Base-by-base conservation (phyloP, 306 rosid species). In the Cucumis cinereus region DNA sequence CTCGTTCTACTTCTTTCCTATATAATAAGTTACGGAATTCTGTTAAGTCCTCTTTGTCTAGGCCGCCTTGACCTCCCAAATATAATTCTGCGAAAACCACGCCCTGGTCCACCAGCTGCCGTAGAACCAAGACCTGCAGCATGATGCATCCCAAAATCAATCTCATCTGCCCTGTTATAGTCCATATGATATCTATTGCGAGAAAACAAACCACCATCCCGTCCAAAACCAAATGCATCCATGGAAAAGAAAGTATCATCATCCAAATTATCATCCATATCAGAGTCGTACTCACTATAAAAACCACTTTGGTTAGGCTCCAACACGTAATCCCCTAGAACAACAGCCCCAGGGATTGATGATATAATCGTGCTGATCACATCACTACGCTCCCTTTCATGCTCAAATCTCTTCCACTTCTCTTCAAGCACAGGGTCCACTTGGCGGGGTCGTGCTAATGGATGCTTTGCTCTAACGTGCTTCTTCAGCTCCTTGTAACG, bases 291-390 rank as follows among this genome's bases (percentile, higher is more conserved):
- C 70, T 87, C 97, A 41, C 90, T 85, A 64, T 82, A 90, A 49
- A 89, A 82, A 24, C 80, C 80, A 47, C 61, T 77, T 54, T 80
- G 83, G 83, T 84, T 88, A 56, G 99, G 99, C 84, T 95, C 98
- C 16, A 95, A 80, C 78, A 95, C 97, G 64, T 90, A 95, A 84
- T 95, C 99, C 75, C 99, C 98, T 41, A 95, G 79, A 33, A 95
- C 91, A 86, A 89, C 86, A 35, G 99, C 95, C 63, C 97, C 97
- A 24, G 99, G 99, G 0, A 91, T 89, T 66, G 99, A 89, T 50
- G 99, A 85, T 76, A 86, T 77, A 78, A 95, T 89, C 22, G 99
- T 92, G 87, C 96, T 95, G 77, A 95, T 90, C 76, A 95, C 98
- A 84, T 95, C 99, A 85, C 77, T 92, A 36, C 91, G 88, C 82